These are phyloP conservation scores for Populus hybrid DNA, from an alignment of 441 rosid genomes.

Conservation along the genomic window DNA sequence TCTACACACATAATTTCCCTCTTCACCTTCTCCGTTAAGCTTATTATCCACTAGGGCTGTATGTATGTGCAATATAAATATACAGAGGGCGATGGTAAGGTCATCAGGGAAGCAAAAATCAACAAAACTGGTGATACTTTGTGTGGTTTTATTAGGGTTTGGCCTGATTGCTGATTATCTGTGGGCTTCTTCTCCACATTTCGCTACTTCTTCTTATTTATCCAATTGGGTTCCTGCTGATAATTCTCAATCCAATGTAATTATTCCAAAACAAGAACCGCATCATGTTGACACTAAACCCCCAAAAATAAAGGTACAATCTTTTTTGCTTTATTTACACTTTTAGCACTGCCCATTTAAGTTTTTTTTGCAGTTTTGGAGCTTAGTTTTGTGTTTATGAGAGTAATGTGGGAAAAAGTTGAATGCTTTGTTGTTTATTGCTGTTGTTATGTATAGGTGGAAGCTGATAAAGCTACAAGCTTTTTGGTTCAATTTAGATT, in stretches of 20 bases:
- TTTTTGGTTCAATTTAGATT: not conserved
- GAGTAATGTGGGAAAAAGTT: not conserved
- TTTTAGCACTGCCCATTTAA: not conserved
- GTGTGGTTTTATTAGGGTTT: slow-evolving; percentile 45
- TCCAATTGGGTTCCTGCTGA: slow-evolving; percentile 27
- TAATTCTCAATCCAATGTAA: slow-evolving; percentile 3
- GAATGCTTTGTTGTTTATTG: not conserved
- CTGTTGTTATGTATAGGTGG: not conserved
- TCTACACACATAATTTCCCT: not conserved
- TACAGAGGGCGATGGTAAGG: slow-evolving; percentile 45
- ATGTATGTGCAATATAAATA: not conserved
- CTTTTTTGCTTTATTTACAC: not conserved
- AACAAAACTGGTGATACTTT: slow-evolving; percentile 41
- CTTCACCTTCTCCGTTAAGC: not conserved
- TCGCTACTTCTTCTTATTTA: slow-evolving; percentile 26
- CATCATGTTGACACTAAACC: not conserved
- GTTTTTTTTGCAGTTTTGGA: not conserved
- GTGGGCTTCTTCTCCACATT: slow-evolving; percentile 77
- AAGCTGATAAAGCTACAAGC: not conserved
- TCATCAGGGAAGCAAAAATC: slow-evolving; percentile 47
- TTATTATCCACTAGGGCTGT: not conserved
- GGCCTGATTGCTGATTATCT: slow-evolving; percentile 66
- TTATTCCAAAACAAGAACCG: slow-evolving; percentile 26
- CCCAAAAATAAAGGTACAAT: slow-evolving; percentile 21
- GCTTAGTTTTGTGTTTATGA: not conserved